Base-by-base conservation (phyloP, 2,329 filamentous ascomycete genomes). In the Westerdykella aurantiaca region DNA sequence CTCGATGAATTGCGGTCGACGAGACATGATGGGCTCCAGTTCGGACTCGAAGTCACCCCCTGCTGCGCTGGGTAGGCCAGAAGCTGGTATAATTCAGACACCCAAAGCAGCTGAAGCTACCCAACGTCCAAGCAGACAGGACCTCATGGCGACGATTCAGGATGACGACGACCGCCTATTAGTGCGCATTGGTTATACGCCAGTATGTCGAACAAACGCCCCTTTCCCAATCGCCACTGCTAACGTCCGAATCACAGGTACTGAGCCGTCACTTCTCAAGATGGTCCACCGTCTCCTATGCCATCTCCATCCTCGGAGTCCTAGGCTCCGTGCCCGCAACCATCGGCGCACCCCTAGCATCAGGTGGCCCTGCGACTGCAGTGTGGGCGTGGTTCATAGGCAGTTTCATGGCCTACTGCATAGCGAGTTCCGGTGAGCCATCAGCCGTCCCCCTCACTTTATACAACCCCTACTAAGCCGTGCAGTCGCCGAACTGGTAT, bases 341-440 rank as follows among this genome's bases (percentile, higher is more conserved):
- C 1, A 81, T 81, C 54, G 77, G 77, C 10, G 73, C 72, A 31
- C 80, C 80, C 1, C 69, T 83, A 48, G 68, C 67, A 23, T 72
- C 78, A 21, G 80, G 81, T 23, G 81, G 81, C 0, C 80, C 81
- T 39, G 79, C 79, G 18, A 80, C 80, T 5, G 79, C 79, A 35
- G 77, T 83, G 31, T 84, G 81, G 80, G 78, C 78, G 43, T 83
- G 81, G 80, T 71, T 81, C 49, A 72, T 82, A 45, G 80, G 80
- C 23, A 81, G 78, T 11, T 67, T 77, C 48, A 82, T 83, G 79
- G 79, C 80, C 29, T 77, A 80, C 60, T 79, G 77, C 50, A 83
- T 83, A 53, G 79, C 78, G 12, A 79, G 76, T 51, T 82, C 79
- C 45, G 74, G 74, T 74, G 57, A 31, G 49, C 39, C 14, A 21